Conservation (phyloP, 2,329 filamentous ascomycete genomes). For the Claviceps quebecensis region DNA sequence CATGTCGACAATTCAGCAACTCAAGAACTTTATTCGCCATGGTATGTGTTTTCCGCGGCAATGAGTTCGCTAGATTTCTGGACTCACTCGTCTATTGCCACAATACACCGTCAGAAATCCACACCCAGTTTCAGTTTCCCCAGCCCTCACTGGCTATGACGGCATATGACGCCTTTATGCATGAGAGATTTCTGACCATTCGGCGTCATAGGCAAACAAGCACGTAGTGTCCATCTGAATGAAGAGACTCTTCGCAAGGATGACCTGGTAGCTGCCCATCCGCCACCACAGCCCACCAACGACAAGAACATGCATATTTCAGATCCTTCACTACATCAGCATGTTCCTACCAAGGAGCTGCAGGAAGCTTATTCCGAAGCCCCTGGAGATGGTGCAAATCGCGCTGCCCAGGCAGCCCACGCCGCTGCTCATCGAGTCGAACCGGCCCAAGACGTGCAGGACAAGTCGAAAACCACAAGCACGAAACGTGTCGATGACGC, state of each 20-base stretch:
- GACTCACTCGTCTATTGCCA: not conserved
- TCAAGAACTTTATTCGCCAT: constrained; percentile 97
- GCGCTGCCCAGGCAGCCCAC: constrained; percentile 53
- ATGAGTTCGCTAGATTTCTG: not conserved
- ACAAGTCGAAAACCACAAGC: constrained; percentile 12
- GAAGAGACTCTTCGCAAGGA: constrained; percentile 40
- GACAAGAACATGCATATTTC: constrained; percentile 38
- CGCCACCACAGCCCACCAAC: constrained; percentile 37
- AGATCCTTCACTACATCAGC: constrained; percentile 28
- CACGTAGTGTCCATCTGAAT: constrained; percentile 45
- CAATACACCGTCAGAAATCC: not conserved
- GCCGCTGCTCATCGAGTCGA: constrained; percentile 49
- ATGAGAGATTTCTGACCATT: not conserved
- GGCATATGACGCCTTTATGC: not conserved
- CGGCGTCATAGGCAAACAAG: constrained; percentile 63
- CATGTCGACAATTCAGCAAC: constrained; percentile 74
- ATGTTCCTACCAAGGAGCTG: constrained; percentile 28
- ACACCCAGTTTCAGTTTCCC: not conserved
- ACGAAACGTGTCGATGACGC: constrained; percentile 38
- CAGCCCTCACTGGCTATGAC: constrained; percentile 2
- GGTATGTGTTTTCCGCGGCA: constrained; percentile 28
- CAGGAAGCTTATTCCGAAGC: constrained; percentile 48
- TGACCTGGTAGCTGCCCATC: constrained; percentile 32
- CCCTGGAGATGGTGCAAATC: constrained; percentile 47
- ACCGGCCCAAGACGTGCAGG: constrained; percentile 39